Conservation (phyloP, 2,329 filamentous ascomycete genomes). For the Aureobasidium sp. region DNA sequence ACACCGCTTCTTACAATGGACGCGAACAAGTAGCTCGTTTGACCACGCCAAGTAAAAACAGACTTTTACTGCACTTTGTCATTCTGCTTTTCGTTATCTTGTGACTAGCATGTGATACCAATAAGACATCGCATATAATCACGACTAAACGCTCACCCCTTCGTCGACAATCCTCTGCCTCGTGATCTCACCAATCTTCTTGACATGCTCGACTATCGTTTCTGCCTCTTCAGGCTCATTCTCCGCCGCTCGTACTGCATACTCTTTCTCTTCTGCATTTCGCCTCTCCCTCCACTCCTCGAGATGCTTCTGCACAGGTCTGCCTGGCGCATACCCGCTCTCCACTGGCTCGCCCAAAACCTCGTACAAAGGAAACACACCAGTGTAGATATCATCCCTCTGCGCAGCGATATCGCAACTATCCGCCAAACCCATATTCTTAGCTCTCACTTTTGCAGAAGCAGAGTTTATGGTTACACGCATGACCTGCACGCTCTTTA, state of each 20-base stretch:
- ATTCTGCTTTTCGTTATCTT: not conserved
- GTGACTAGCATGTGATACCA: not conserved
- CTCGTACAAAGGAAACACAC: not conserved
- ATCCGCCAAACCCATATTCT: conserved; percentile 10
- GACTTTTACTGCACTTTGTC: not conserved
- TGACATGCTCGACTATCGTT: conserved; percentile 3
- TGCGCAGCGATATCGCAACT: not conserved
- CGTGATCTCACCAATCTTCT: not conserved
- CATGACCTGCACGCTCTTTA: conserved; percentile 7
- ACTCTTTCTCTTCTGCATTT: not conserved
- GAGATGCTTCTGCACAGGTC: conserved; percentile 3
- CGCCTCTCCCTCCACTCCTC: not conserved
- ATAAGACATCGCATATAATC: not conserved
- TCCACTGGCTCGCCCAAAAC: not conserved
- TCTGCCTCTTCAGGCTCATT: conserved; percentile 2
- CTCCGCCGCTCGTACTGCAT: not conserved
- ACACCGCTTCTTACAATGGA: not conserved
- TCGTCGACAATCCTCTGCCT: not conserved
- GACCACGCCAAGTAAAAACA: not conserved
- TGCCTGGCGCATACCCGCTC: not conserved
- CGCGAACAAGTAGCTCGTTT: not conserved
- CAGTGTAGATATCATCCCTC: conserved; percentile 3
- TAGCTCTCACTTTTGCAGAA: conserved; percentile 3
- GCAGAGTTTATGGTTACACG: not conserved
- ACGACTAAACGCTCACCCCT: not conserved